A percentile compares a stretch with the other conserved stretches of the same genome.
Evolutionary conservation across 805 yeast genomes (phyloP).

Genomic region (Sporopachydermia quercuum): DNA sequence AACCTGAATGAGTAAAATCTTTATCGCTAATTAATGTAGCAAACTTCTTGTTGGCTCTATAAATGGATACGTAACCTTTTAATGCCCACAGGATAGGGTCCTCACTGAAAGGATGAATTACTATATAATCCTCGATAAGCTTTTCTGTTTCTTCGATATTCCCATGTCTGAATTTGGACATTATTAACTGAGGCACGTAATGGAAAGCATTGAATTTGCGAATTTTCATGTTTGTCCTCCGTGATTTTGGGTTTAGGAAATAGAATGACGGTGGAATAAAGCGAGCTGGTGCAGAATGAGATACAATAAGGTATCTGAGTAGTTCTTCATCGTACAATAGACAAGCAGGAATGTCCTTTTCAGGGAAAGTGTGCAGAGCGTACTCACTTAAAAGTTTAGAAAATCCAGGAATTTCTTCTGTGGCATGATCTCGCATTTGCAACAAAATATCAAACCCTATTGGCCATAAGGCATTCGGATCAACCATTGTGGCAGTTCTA

Average conservation of each 20-base stretch:
- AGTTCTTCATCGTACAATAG: conserved; percentile 1
- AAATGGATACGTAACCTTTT: not conserved
- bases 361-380: not conserved
- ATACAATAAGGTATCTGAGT: not conserved
- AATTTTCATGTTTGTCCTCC: not conserved
- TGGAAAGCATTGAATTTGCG: not conserved
- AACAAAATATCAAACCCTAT: not conserved
- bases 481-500: not conserved
- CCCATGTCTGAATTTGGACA: not conserved
- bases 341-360: not conserved
- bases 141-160: not conserved
- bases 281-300: conserved; percentile 1
- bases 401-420: not conserved
- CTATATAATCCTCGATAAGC: not conserved
- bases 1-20: too few relatives aligned
- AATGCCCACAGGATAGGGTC: not conserved
- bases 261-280: not conserved
- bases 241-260: not conserved
- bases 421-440: not conserved
- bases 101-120: conserved; percentile 1
- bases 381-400: not conserved
- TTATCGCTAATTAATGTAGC: too few relatives aligned
- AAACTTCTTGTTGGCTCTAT: not conserved
- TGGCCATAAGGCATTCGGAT: not conserved
- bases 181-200: not conserved